A percentile compares a stretch with the other conserved stretches of the same genome.
Conservation (phyloP, 805 yeast genomes). For the Nakazawaea ernobii region DNA sequence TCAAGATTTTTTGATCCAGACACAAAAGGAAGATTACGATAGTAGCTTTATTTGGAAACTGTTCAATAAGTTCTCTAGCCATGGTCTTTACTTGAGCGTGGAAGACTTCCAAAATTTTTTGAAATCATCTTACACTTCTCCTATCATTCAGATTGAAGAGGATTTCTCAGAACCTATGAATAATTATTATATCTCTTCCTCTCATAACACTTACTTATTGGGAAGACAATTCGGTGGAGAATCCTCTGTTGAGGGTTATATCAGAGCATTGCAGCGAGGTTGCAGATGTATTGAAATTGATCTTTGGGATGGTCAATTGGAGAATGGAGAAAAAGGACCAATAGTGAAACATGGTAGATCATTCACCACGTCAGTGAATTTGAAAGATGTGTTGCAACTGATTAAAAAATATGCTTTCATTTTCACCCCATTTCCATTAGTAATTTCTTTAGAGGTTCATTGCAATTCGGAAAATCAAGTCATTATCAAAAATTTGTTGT, state of each 20-base stretch:
- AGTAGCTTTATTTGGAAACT: constrained; percentile 24
- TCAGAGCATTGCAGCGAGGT: constrained; percentile 81
- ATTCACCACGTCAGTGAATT: constrained; percentile 67
- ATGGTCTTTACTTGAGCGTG: constrained; percentile 15
- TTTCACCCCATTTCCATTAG: constrained; percentile 80
- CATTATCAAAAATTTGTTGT: constrained; percentile 47
- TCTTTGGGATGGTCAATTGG: constrained; percentile 76
- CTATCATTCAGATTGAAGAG: constrained; percentile 18
- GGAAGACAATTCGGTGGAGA: constrained; percentile 88
- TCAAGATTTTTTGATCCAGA: constrained; percentile 34
- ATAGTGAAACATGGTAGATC: constrained; percentile 88
- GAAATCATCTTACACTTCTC: constrained; percentile 25
- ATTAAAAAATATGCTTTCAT: constrained; percentile 84
- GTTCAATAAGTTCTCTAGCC: constrained; percentile 31
- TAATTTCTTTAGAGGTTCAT: constrained; percentile 79
- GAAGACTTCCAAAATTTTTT: constrained; percentile 26
- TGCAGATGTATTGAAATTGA: constrained; percentile 95
- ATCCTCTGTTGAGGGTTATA: constrained; percentile 86
- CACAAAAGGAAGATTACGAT: constrained; percentile 41
- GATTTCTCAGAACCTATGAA: constrained; percentile 63
- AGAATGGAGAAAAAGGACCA: constrained; percentile 50
- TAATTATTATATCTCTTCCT: constrained; percentile 86
- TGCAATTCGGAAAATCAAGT: constrained; percentile 67
- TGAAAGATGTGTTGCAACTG: constrained; percentile 63
- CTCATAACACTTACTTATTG: constrained; percentile 87